Percentiles rank a stretch among this genome's conserved stretches.
phyloP scores from a whole-genome alignment of 306 rosid genomes.

The Sesbania bispinosa region DNA sequence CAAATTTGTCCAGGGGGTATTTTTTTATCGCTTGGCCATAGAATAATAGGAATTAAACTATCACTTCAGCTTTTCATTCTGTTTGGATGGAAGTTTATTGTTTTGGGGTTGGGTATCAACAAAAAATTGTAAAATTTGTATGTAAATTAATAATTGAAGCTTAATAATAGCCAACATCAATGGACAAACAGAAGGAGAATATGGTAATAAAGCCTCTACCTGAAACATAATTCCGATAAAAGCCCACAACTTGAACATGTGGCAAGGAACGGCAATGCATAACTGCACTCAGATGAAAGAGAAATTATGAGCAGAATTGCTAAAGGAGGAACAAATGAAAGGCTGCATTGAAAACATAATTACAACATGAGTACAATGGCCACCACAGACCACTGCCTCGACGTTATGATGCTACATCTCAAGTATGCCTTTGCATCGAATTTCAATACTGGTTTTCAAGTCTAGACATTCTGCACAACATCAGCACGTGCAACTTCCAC shows the following conservation, averaged over 20 bases:
- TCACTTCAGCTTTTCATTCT: not conserved
- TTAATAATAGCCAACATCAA: not conserved
- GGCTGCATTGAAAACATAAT: slow-evolving; percentile 1
- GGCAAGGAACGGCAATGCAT: slow-evolving; percentile 97
- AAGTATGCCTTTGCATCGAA: too few relatives aligned
- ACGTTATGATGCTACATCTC: too few relatives aligned
- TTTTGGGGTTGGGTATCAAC: not conserved
- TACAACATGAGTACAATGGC: not conserved
- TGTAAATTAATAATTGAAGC: not conserved
- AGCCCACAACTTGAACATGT: slow-evolving; percentile 92
- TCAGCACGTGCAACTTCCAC: too few relatives aligned
- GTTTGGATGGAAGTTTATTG: not conserved
- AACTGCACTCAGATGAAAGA: slow-evolving; percentile 47
- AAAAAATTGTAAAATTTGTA: not conserved
- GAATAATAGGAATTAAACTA: not conserved
- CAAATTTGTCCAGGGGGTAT: not conserved
- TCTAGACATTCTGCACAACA: too few relatives aligned
- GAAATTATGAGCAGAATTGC: slow-evolving; percentile 16
- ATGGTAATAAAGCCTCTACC: slow-evolving; percentile 40
- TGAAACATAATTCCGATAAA: slow-evolving; percentile 87
- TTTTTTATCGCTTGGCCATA: not conserved
- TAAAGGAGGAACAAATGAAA: not conserved
- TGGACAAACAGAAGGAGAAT: not conserved
- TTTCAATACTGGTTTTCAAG: too few relatives aligned
- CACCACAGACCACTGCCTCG: too few relatives aligned